Evolutionary conservation across 2,329 filamentous ascomycete species (phyloP).

Genomic region (Lasiodiplodia theobromae): DNA sequence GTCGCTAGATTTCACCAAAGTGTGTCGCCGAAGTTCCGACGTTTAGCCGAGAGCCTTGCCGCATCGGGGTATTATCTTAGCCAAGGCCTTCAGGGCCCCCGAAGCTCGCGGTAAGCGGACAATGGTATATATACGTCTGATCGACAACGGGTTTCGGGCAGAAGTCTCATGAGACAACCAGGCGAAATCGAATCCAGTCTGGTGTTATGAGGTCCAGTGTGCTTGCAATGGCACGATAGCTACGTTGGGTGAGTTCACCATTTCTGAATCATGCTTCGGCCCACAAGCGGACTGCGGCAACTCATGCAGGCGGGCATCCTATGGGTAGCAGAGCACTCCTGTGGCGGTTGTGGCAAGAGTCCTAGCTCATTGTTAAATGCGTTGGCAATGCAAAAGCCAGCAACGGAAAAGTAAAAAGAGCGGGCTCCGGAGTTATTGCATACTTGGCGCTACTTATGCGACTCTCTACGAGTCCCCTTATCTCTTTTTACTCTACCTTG

Average conservation of each 20-base stretch:
- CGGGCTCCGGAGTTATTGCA: neutral
- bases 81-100: too few species aligned
- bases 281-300: neutral
- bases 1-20: conserved; percentile 27
- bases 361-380: neutral
- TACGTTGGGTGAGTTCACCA: neutral
- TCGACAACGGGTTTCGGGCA: neutral
- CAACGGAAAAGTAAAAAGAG: neutral
- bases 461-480: neutral
- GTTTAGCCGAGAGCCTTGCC: conserved; percentile 19
- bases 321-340: neutral
- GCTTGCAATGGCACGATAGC: neutral
- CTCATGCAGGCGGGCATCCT: neutral
- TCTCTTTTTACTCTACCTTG: neutral
- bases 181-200: neutral
- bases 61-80: too few species aligned
- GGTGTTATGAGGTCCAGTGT: neutral
- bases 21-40: conserved; percentile 16
- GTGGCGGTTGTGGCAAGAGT: neutral
- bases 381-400: neutral
- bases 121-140: neutral
- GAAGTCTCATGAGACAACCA: neutral
- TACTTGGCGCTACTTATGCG: neutral
- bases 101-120: neutral
- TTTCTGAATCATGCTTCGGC: neutral